phyloP scores from a whole-genome alignment of 2,329 filamentous ascomycete genomes.

The Kalmusia sp. region DNA sequence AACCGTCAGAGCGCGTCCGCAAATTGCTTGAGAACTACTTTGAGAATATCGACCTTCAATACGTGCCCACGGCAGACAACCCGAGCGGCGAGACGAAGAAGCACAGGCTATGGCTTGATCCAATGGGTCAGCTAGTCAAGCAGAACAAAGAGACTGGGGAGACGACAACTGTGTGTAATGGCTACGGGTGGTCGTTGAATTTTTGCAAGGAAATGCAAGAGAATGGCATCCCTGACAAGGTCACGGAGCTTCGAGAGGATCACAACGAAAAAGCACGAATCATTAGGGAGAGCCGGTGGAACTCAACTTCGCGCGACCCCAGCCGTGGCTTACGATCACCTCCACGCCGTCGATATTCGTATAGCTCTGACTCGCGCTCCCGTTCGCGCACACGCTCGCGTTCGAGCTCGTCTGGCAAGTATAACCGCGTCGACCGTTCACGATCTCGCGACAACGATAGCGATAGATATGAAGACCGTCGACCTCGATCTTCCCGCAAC shows the following conservation, averaged over 20 bases:
- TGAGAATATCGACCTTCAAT: conserved; percentile 62
- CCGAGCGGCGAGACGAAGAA: conserved; percentile 34
- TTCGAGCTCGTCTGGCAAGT: conserved; percentile 11
- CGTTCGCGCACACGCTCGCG: background rate
- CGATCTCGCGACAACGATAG: conserved; percentile 19
- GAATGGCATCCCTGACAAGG: conserved; percentile 29
- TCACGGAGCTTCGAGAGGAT: conserved; percentile 27
- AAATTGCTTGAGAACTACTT: conserved; percentile 72
- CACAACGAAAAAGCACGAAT: conserved; percentile 9
- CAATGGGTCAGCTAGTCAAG: conserved; percentile 73
- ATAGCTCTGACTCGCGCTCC: conserved; percentile 13
- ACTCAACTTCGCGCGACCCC: conserved; percentile 1
- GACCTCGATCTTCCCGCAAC: conserved; percentile 18
- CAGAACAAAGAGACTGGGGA: conserved; percentile 72
- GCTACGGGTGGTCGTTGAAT: conserved; percentile 84
- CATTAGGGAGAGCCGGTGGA: background rate
- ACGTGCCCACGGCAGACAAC: conserved; percentile 56
- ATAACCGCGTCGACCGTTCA: conserved; percentile 15
- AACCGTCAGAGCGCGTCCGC: conserved; percentile 73
- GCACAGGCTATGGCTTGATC: conserved; percentile 67
- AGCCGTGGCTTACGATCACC: conserved; percentile 16
- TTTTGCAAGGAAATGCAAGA: conserved; percentile 83
- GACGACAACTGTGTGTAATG: conserved; percentile 71
- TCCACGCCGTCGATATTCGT: conserved; percentile 21
- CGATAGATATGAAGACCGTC: conserved; percentile 18